phyloP scores from a whole-genome alignment of 306 rosid genomes.

The Vachellia collinsii region DNA sequence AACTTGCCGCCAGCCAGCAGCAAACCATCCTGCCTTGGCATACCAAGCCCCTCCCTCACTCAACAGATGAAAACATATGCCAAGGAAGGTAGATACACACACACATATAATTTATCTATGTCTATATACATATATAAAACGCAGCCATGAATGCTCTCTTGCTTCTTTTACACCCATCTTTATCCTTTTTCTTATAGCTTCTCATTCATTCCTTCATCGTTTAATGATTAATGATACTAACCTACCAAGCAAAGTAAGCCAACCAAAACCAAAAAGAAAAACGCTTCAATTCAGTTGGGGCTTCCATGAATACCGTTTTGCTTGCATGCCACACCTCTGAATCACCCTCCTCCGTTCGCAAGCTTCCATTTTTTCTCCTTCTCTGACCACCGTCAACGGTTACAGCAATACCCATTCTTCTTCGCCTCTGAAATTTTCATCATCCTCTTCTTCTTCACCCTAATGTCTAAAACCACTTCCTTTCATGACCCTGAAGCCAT shows the following conservation, averaged over 20 bases:
- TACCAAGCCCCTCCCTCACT: background rate
- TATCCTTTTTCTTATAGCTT: constrained; percentile 10
- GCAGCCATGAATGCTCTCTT: constrained; percentile 73
- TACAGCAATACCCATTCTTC: constrained; percentile 33
- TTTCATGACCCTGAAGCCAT: constrained; percentile 50
- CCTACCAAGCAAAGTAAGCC: constrained; percentile 63
- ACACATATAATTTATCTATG: background rate
- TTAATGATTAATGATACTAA: constrained; percentile 47
- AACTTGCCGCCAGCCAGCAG: too few species aligned
- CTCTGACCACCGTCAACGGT: constrained; percentile 23
- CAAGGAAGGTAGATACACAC: background rate
- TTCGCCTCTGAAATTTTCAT: background rate
- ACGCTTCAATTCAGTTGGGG: constrained; percentile 11
- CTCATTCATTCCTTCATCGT: constrained; percentile 14
- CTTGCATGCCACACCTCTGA: constrained; percentile 35
- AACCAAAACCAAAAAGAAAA: background rate
- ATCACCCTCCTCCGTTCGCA: constrained; percentile 6
- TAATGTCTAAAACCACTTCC: constrained; percentile 55
- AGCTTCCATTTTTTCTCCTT: background rate
- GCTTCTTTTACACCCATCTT: constrained; percentile 78
- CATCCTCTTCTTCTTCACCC: background rate
- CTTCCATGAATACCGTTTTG: constrained; percentile 34
- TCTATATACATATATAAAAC: background rate
- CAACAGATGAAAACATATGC: background rate
- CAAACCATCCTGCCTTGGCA: background rate